Evolutionary conservation across 345 rosid species (phyloP).

Genomic region (Salix brachista): DNA sequence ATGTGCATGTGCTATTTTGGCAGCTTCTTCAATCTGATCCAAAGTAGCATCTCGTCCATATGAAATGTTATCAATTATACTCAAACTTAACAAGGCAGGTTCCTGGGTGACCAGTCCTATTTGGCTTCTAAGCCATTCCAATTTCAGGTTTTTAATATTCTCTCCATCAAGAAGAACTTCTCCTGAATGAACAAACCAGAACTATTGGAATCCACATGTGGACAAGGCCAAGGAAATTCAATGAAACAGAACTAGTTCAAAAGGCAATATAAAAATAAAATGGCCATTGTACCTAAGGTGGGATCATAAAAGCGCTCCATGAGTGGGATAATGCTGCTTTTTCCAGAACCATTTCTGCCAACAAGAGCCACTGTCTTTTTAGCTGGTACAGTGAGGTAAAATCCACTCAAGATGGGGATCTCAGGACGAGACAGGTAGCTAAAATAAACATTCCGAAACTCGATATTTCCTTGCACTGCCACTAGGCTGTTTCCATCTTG

Average conservation of each 20-base stretch:
- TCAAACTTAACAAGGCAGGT: conserved; percentile 88
- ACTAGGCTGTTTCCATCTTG: conserved; percentile 62
- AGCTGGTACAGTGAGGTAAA: conserved; percentile 96
- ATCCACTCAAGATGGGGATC: conserved; percentile 94
- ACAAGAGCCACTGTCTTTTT: conserved; percentile 97
- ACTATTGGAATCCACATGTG: conserved; percentile 10
- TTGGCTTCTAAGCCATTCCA: conserved; percentile 94
- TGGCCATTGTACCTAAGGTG: conserved; percentile 65
- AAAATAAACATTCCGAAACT: conserved; percentile 95
- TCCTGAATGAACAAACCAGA: conserved; percentile 44
- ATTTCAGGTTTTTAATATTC: conserved; percentile 77
- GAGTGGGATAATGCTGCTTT: conserved; percentile 97
- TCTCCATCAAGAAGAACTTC: conserved; percentile 98
- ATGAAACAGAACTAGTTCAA: background rate
- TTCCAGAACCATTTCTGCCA: conserved; percentile 99
- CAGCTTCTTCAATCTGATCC: conserved; percentile 95
- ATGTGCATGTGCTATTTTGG: conserved; percentile 93
- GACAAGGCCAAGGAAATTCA: conserved; percentile 15
- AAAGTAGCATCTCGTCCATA: conserved; percentile 77
- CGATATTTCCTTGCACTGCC: conserved; percentile 84
- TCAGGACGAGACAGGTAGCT: conserved; percentile 99
- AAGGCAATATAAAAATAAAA: conserved; percentile 4
- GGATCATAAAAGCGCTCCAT: conserved; percentile 99
- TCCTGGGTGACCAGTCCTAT: conserved; percentile 98
- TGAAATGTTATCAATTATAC: conserved; percentile 81